Percentiles rank a stretch among this genome's conserved stretches.
phyloP scores from a whole-genome alignment of 495 filamentous ascomycete genomes.

The Podospora didyma region DNA sequence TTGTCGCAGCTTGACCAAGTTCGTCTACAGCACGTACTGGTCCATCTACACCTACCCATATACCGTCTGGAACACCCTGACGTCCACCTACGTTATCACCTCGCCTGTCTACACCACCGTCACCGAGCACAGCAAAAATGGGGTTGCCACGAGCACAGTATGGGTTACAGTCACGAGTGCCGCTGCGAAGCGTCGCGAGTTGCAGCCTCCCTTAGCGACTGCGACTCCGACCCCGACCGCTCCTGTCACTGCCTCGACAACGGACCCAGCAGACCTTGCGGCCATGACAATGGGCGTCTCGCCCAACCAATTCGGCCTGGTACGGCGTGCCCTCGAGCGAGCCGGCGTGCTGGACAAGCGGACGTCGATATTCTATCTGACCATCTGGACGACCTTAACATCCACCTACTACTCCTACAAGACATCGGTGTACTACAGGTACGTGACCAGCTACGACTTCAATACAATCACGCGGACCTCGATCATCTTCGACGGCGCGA shows the following conservation, averaged over 20 bases:
- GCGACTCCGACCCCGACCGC: neutral
- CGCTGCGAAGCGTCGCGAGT: neutral
- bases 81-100: neutral
- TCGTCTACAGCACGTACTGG: neutral
- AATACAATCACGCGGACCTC: neutral
- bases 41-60: neutral
- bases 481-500: neutral
- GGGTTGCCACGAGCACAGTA: neutral
- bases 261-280: neutral
- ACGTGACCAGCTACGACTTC: neutral
- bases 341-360: neutral
- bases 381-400: neutral
- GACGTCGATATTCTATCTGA: neutral
- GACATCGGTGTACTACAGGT: neutral
- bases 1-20: neutral
- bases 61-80: neutral
- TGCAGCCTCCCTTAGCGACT: too few species aligned
- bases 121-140: neutral
- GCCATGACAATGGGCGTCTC: neutral
- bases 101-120: neutral
- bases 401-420: neutral
- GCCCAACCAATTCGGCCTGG: neutral
- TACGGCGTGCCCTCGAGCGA: neutral
- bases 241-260: neutral
- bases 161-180: neutral